Conservation (phyloP, 208 protist species). For the Trypanosoma conorhini region DNA sequence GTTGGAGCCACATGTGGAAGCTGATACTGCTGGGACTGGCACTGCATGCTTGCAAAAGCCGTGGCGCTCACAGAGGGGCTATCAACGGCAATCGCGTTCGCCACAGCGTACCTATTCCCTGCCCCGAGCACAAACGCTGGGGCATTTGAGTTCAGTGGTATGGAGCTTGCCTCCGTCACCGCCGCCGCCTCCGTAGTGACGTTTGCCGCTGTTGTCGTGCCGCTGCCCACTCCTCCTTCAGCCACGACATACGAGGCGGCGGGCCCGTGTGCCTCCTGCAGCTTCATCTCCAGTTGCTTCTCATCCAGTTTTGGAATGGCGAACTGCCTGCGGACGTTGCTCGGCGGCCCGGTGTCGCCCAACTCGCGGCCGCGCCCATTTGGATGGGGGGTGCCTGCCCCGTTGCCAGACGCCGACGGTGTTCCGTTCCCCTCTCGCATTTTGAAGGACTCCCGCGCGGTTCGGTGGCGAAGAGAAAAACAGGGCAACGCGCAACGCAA, state of each 20-base stretch:
- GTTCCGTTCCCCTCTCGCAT: no score
- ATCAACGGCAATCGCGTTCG: constrained; percentile 12
- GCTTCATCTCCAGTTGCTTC: constrained; percentile 36
- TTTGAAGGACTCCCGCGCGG: no score
- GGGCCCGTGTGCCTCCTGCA: constrained; percentile 16
- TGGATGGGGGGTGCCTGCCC: constrained; percentile 2
- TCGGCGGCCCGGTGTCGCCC: neutral
- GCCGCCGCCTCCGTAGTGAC: neutral
- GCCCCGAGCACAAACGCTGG: constrained; percentile 24
- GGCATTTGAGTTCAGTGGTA: constrained; percentile 28
- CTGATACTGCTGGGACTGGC: constrained; percentile 37
- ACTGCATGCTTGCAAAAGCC: constrained; percentile 27
- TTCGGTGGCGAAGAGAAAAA: no score
- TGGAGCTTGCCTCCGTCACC: constrained; percentile 12
- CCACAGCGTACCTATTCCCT: constrained; percentile 12
- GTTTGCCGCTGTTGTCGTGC: neutral
- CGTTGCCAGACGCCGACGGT: constrained; percentile 3
- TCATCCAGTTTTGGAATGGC: constrained; percentile 35
- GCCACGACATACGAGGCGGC: constrained; percentile 20
- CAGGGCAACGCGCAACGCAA: no score
- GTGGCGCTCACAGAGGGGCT: constrained; percentile 35
- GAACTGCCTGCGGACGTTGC: constrained; percentile 20
- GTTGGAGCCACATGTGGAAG: constrained; percentile 30
- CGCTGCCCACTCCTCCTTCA: constrained; percentile 9
- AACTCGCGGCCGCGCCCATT: constrained; percentile 7